Conservation (phyloP, 371 early-diverging fungal species). For the Mucor racemosus region DNA sequence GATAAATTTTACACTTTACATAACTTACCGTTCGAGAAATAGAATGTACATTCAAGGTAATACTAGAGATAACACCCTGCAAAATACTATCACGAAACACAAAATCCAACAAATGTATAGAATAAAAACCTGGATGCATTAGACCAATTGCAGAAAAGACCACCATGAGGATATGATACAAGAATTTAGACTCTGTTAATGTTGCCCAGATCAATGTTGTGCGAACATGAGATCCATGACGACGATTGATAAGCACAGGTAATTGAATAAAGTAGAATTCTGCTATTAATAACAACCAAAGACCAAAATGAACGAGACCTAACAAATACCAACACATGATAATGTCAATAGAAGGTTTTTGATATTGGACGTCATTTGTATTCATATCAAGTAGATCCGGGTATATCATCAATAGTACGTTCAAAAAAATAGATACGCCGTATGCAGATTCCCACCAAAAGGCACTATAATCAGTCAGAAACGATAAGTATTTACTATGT, state of each 20-base stretch:
- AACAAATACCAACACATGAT: slow-evolving; percentile 22
- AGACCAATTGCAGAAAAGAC: slow-evolving; percentile 48
- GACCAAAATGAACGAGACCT: slow-evolving; percentile 38
- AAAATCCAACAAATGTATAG: slow-evolving; percentile 61
- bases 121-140: slow-evolving; percentile 47
- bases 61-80: slow-evolving; percentile 64
- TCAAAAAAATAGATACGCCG: slow-evolving; percentile 44
- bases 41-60: slow-evolving; percentile 59
- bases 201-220: slow-evolving; percentile 10
- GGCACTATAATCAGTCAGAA: slow-evolving; percentile 47
- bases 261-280: slow-evolving; percentile 61
- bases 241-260: slow-evolving; percentile 54
- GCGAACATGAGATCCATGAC: slow-evolving; percentile 10
- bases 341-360: neutral
- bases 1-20: neutral
- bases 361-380: neutral
- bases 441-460: slow-evolving; percentile 61
- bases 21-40: slow-evolving; percentile 51
- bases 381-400: slow-evolving; percentile 17
- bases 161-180: slow-evolving; percentile 50
- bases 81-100: slow-evolving; percentile 61
- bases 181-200: slow-evolving; percentile 34
- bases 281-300: slow-evolving; percentile 49
- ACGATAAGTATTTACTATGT: slow-evolving; percentile 34
- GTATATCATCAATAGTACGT: slow-evolving; percentile 43